Base-by-base conservation (phyloP, 371 early-diverging fungal genomes). In the Blastocladiella emersonii region DNA sequence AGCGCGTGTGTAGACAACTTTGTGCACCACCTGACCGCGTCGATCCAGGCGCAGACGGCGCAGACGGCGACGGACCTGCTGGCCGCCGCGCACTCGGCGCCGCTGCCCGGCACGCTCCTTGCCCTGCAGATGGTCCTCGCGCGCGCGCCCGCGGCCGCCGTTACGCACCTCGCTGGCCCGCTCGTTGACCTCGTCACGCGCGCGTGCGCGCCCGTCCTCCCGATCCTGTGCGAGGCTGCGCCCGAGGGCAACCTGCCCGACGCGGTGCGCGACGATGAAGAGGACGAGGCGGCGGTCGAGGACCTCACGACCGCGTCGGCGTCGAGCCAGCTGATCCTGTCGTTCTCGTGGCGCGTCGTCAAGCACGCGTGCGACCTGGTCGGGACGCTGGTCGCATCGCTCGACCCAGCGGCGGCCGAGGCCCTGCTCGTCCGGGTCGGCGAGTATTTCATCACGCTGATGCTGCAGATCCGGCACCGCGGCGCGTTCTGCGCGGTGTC, bases 401-500 rank as follows among this genome's bases (percentile, higher is more conserved):
- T 44, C 23, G 45, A 44, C 21, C 19, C 70, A 37, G 66, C 63
- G 12, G 61, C 67, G 32, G 66, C 37, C 43, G 53, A 10, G 41
- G 19, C 56, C 23, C 71, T 15, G 68, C 62, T 37, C 53, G 65
- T 64, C 35, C 39, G 6, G 0, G 15, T 59, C 21, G 72, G 70
- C 56, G 49, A 55, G 1, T 61, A 64, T 12, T 63, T 76, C 59
- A 73, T 68, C 34, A 56, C 65, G 19, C 64, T 74, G 45, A 61
- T 77, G 51, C 67, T 70, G 1, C 76, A 82, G n/a, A 85, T 93
- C 39, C 80, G 95, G 25, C 95, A 95, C 64, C 84, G 89, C 39
- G 95, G 95, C 34, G 94, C 94, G 2, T 95, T 95, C 67, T 85
- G 89, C 0, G 87, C 92, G 1, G 90, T 92, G 0, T 85, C 89